A percentile compares a stretch with the other conserved stretches of the same genome.
These are phyloP conservation scores for Citrus reticulata DNA, from an alignment of 345 rosid species.

Conservation along the genomic window DNA sequence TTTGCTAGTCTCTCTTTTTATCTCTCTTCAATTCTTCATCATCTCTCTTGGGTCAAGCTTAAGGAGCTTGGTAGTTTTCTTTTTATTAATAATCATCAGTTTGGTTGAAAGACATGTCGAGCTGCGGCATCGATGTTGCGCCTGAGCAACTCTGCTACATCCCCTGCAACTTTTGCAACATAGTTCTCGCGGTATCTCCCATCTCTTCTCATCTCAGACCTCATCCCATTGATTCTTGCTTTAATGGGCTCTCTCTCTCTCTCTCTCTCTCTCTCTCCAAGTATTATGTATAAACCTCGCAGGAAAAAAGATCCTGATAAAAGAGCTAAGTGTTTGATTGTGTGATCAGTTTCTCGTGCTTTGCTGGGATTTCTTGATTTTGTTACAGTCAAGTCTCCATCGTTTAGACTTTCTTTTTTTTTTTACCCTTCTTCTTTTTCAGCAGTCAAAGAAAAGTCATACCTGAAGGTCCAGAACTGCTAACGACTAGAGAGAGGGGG, in stretches of 20 bases:
- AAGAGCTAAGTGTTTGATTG: constrained; percentile 25
- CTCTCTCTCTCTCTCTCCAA: too few relatives aligned
- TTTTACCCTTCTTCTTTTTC: constrained; percentile 34
- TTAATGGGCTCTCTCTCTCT: too few relatives aligned
- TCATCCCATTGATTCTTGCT: not conserved
- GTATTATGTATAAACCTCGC: not conserved
- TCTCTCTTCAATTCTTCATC: not conserved
- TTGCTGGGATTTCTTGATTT: constrained; percentile 25
- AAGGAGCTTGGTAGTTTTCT: not conserved
- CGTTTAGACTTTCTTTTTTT: constrained; percentile 26
- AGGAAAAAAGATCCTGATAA: constrained; percentile 29
- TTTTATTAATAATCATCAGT: not conserved
- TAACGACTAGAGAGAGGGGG: constrained; percentile 12
- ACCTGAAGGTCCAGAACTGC: constrained; percentile 16
- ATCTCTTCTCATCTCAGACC: constrained; percentile 19
- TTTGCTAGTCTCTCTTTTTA: constrained; percentile 14
- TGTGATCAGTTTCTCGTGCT: constrained; percentile 22
- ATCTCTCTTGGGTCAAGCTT: constrained; percentile 18
- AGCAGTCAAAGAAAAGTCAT: constrained; percentile 48
- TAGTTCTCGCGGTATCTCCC: constrained; percentile 88
- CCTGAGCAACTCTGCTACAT: constrained; percentile 96
- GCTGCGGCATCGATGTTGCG: constrained; percentile 28
- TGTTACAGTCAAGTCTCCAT: constrained; percentile 50
- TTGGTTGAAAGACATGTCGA: constrained; percentile 37
- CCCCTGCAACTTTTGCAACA: constrained; percentile 99